Conservation (phyloP, 495 filamentous ascomycete species). For the Trichocladium uniseriatum region DNA sequence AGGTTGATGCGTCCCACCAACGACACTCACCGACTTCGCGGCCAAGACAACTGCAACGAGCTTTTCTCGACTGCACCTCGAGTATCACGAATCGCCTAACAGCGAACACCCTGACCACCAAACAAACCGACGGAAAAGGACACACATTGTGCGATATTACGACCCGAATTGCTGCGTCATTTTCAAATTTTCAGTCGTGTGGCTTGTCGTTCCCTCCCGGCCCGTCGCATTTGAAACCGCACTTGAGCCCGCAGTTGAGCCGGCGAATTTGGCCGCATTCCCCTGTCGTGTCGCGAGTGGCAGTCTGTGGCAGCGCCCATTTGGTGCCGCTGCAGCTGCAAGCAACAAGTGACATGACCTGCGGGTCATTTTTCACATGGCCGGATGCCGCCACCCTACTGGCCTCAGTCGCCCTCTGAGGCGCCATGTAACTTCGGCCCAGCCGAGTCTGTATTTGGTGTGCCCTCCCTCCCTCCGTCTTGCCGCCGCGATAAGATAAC, state of each 20-base stretch:
- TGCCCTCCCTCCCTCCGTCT: background rate
- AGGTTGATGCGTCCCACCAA: background rate
- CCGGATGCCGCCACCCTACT: constrained; percentile 18
- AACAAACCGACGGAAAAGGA: too few relatives aligned
- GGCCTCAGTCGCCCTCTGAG: background rate
- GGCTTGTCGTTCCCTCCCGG: constrained; percentile 5
- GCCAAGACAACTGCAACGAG: too few relatives aligned
- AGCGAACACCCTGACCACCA: too few relatives aligned
- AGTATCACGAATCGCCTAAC: too few relatives aligned
- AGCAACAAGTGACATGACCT: background rate
- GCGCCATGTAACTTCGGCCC: background rate
- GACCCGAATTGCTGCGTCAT: constrained; percentile 16
- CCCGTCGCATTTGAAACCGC: too few relatives aligned
- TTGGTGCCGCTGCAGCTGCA: constrained; percentile 10
- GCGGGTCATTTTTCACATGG: constrained; percentile 18
- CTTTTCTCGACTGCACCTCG: too few relatives aligned
- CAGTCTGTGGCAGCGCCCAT: too few relatives aligned
- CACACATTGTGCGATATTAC: too few relatives aligned
- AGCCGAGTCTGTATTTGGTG: background rate
- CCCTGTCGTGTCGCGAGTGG: constrained; percentile 16
- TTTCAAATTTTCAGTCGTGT: constrained; percentile 2
- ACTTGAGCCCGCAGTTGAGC: constrained; percentile 22
- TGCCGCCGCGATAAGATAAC: too few relatives aligned
- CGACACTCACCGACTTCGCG: too few relatives aligned
- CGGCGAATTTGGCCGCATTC: constrained; percentile 24